Base-by-base conservation (phyloP, 305 asterid genomes). In the Ruellia speciosa region DNA sequence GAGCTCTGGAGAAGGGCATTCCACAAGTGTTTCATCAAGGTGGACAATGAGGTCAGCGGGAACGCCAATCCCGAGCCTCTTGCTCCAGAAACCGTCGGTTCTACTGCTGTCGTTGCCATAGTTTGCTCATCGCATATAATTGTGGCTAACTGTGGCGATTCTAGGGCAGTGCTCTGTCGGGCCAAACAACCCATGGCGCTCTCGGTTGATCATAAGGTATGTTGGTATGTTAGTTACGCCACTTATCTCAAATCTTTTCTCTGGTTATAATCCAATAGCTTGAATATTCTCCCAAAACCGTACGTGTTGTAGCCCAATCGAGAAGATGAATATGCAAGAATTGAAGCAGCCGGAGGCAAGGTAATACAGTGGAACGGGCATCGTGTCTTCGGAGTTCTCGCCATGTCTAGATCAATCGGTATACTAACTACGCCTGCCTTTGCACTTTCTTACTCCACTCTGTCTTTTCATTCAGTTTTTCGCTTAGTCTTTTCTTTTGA, bases 391-490 rank as follows among this genome's bases (percentile, higher is more conserved):
- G 99, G 99, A 0, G 97, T 93, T 67, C 96, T 93, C 60, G 99
- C 99, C 34, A 93, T 93, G 99, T 93, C 99, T 24, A 84, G 99
- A 73, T 86, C 99, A 7, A 84, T 93, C 3, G 99, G 99, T 92
- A 81, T 59, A 83, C 13, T 6, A 9, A 3, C 6, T n/a, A 0
- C 5, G 5, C 35, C 56, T 17, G 3, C 33, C 14, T 17, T 24
- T 24, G 31, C 4, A 24, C 31, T n/a, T n/a, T n/a, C n/a, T n/a
- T n/a, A n/a, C n/a, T n/a, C n/a, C n/a, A n/a, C n/a, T n/a, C n/a
- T n/a, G n/a, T n/a, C n/a, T n/a, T n/a, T n/a, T n/a, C n/a, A n/a
- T n/a, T n/a, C n/a, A n/a, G n/a, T n/a, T n/a, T n/a, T n/a, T n/a
- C n/a, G n/a, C n/a, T n/a, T n/a, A n/a, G n/a, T n/a, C n/a, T n/a